Percentiles rank a stretch among this genome's conserved stretches.
Evolutionary conservation across 176 grass and related monocot species (phyloP).

Genomic region (Eleusine coracana): DNA sequence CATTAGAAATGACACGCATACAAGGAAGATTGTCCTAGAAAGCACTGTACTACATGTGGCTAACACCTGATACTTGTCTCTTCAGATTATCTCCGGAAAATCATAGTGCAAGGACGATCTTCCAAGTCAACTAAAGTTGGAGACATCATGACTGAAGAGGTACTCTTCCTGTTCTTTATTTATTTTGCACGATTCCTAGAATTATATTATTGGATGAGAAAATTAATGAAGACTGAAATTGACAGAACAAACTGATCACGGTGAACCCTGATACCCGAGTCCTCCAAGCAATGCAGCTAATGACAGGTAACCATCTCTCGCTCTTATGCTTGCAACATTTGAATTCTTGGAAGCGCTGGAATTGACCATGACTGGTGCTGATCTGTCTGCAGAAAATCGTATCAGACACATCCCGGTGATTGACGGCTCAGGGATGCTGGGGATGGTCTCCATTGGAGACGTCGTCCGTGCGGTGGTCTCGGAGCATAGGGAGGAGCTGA

Average conservation of each 20-base stretch:
- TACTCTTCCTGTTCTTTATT: constrained; percentile 11
- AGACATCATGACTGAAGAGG: constrained; percentile 99
- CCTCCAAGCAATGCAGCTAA: constrained; percentile 97
- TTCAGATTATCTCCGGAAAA: constrained; percentile 99
- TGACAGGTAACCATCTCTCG: constrained; percentile 71
- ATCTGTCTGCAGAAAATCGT: constrained; percentile 61
- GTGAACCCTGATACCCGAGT: constrained; percentile 79
- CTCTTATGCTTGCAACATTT: neutral
- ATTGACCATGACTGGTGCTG: neutral
- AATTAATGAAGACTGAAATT: constrained; percentile 29
- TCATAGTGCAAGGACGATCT: constrained; percentile 96
- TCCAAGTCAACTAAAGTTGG: constrained; percentile 99
- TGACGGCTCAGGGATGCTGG: constrained; percentile 63
- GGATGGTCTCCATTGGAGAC: constrained; percentile 99
- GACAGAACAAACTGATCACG: constrained; percentile 92
- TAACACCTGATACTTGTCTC: neutral
- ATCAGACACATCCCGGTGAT: constrained; percentile 97
- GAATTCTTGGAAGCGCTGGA: neutral
- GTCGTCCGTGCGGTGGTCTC: constrained; percentile 83
- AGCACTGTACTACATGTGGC: neutral
- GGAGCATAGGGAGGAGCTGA: constrained; percentile 90
- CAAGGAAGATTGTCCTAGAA: neutral
- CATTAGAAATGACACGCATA: neutral
- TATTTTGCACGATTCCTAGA: neutral
- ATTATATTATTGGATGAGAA: neutral